A percentile compares a stretch with the other conserved stretches of the same genome.
Conservation (phyloP, 805 yeast genomes). For the Candida tallmaniae region DNA sequence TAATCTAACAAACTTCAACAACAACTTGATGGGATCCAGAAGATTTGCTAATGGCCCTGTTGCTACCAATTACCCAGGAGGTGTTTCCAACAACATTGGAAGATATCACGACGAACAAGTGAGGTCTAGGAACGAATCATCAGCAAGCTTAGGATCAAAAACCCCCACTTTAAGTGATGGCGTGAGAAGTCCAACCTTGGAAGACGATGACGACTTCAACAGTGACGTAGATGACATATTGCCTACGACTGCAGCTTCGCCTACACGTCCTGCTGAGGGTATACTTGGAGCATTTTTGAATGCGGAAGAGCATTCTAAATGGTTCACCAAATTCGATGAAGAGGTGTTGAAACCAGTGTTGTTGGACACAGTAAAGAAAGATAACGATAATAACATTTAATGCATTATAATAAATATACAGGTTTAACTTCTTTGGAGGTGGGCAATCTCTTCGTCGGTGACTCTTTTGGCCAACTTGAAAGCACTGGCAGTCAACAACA, state of each 20-base stretch:
- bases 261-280: conserved; percentile 18
- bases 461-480: conserved; percentile 70
- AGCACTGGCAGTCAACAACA: conserved; percentile 58
- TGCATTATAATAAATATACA: not conserved
- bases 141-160: conserved; percentile 20
- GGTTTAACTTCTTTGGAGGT: conserved; percentile 19
- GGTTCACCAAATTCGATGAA: conserved; percentile 94
- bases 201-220: not conserved
- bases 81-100: not conserved
- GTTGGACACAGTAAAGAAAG: conserved; percentile 48
- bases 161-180: not conserved
- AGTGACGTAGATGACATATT: conserved; percentile 39
- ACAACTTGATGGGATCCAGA: conserved; percentile 14
- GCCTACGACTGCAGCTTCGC: conserved; percentile 2
- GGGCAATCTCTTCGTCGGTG: conserved; percentile 55
- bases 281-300: conserved; percentile 39
- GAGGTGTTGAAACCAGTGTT: conserved; percentile 89
- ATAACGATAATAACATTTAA: conserved; percentile 6
- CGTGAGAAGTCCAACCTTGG: conserved; percentile 10
- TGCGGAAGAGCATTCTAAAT: conserved; percentile 72
- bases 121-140: conserved; percentile 29
- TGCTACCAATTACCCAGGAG: not conserved
- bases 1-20: not conserved
- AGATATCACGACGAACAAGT: conserved; percentile 17
- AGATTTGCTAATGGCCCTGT: conserved; percentile 7